Evolutionary conservation across 495 filamentous ascomycete genomes (phyloP).

Genomic region (Amphirosellinia nigrospora): DNA sequence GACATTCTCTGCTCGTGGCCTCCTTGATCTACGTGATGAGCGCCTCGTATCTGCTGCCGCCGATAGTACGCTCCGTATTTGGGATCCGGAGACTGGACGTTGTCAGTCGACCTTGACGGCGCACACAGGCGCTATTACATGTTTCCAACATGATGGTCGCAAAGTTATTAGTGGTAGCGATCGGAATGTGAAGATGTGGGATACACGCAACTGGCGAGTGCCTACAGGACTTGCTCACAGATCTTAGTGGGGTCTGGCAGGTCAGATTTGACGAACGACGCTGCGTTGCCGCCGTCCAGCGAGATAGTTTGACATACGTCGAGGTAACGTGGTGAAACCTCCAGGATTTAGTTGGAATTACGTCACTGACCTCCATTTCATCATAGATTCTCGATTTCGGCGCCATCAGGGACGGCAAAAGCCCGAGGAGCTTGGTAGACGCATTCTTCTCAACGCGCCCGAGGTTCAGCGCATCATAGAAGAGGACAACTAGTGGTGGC

Average conservation of each 20-base stretch:
- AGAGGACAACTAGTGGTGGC: conserved; percentile 45
- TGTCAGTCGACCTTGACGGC: conserved; percentile 89
- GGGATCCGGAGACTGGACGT: conserved; percentile 92
- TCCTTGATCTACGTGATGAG: conserved; percentile 86
- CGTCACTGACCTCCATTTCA: conserved; percentile 18
- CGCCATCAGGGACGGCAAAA: conserved; percentile 82
- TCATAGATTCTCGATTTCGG: conserved; percentile 87
- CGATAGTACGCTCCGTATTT: conserved; percentile 93
- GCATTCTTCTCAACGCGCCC: conserved; percentile 75
- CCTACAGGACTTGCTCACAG: conserved; percentile 92
- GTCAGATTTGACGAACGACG: conserved; percentile 95
- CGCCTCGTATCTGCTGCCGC: conserved; percentile 93
- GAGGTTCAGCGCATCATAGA: conserved; percentile 57
- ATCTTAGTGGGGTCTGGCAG: conserved; percentile 96
- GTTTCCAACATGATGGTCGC: conserved; percentile 96
- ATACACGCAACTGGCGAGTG: conserved; percentile 91
- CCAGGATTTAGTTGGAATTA: background rate
- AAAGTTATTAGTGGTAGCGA: conserved; percentile 98
- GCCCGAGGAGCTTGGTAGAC: conserved; percentile 74
- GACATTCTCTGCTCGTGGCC: conserved; percentile 93
- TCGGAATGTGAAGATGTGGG: conserved; percentile 98
- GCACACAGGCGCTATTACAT: conserved; percentile 97
- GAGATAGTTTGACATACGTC: conserved; percentile 89
- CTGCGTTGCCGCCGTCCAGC: conserved; percentile 96
- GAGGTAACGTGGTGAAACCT: conserved; percentile 69